Conservation (phyloP, 495 filamentous ascomycete genomes). For the Trichoderma gamsii region DNA sequence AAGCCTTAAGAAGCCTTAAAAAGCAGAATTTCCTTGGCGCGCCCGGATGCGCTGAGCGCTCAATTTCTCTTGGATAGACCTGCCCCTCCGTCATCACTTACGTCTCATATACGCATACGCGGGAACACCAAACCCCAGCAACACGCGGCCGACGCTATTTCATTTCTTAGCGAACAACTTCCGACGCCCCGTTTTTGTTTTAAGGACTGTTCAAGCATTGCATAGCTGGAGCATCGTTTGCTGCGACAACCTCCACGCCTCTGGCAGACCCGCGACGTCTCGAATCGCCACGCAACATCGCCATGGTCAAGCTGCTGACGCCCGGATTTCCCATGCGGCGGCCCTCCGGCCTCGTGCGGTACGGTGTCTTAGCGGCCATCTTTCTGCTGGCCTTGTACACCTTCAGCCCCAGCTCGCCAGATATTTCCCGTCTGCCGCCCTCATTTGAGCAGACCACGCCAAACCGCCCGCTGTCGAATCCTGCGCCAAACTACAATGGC, state of each 20-base stretch:
- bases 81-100: conserved; percentile 12
- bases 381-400: conserved; percentile 32
- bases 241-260: not conserved
- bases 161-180: not conserved
- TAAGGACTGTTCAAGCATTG: not conserved
- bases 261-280: not conserved
- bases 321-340: conserved; percentile 37
- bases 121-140: not conserved
- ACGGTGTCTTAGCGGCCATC: conserved; percentile 26
- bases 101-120: not conserved
- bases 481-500: not conserved
- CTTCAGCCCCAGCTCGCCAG: conserved; percentile 15
- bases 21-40: not conserved
- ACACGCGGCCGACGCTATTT: conserved; percentile 4
- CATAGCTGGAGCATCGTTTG: not conserved
- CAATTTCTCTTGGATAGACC: conserved; percentile 6
- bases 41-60: not conserved
- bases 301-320: conserved; percentile 27
- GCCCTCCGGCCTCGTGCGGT: conserved; percentile 33
- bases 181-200: not conserved
- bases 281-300: not conserved
- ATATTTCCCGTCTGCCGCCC: not conserved
- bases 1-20: not conserved
- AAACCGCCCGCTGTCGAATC: not conserved
- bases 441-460: not conserved